These are phyloP conservation scores for Rhexocercosporidium sp. DNA, from an alignment of 2,329 filamentous ascomycete species.

Conservation along the genomic window DNA sequence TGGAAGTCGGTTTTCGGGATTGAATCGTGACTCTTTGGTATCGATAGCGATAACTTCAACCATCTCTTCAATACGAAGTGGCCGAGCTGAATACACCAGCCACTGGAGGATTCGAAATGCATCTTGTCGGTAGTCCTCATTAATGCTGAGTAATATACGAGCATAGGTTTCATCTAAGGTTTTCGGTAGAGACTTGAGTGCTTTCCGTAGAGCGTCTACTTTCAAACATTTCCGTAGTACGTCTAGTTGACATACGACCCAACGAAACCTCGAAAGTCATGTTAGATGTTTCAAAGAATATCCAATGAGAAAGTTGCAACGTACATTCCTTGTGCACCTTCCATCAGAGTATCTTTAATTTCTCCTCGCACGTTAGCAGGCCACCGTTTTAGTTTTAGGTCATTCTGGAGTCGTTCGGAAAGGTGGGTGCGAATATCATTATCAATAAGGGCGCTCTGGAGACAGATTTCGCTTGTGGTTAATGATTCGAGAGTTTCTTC, in stretches of 20 bases:
- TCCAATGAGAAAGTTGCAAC: conserved; percentile 10
- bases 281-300: conserved; percentile 27
- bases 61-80: conserved; percentile 33
- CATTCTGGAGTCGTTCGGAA: conserved; percentile 9
- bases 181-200: too few species aligned
- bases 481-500: conserved; percentile 16
- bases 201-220: conserved; percentile 15
- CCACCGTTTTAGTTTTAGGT: conserved; percentile 35
- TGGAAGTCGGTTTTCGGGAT: conserved; percentile 37
- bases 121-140: too few species aligned
- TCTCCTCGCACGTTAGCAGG: conserved; percentile 28
- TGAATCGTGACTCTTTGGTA: conserved; percentile 30
- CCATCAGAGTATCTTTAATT: conserved; percentile 33
- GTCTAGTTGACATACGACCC: conserved; percentile 39
- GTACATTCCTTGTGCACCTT: conserved; percentile 42
- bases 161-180: too few species aligned
- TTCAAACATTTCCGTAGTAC: conserved; percentile 35
- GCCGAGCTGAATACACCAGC: too few species aligned
- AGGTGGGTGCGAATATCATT: conserved; percentile 6
- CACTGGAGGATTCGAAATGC: too few species aligned
- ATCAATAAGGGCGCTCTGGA: conserved; percentile 11
- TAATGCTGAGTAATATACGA: too few species aligned
- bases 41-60: conserved; percentile 41
- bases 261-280: conserved; percentile 36
- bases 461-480: conserved; percentile 13